These are phyloP conservation scores for Arachis stenosperma DNA, from an alignment of 306 rosid species.

Conservation along the genomic window DNA sequence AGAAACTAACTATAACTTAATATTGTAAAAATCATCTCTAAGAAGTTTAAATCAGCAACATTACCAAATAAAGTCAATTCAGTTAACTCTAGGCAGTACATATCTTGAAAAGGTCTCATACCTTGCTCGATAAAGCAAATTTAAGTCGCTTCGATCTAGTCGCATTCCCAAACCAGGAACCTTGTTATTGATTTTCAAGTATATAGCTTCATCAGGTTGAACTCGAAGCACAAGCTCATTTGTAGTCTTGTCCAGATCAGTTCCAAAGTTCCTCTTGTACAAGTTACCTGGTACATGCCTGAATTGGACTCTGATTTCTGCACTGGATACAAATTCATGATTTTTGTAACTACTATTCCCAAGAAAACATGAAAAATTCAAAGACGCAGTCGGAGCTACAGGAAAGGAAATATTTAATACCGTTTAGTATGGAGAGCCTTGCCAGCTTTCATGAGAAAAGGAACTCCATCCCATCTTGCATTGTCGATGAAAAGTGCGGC, in stretches of 20 bases:
- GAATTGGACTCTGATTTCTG: slow-evolving; percentile 98
- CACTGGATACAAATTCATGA: slow-evolving; percentile 59
- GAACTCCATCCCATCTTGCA: slow-evolving; percentile 99
- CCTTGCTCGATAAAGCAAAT: slow-evolving; percentile 88
- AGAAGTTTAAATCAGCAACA: not conserved
- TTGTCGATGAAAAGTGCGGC: slow-evolving; percentile 89
- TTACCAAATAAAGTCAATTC: slow-evolving; percentile 6
- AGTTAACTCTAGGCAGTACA: slow-evolving; percentile 24
- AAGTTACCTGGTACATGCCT: slow-evolving; percentile 96
- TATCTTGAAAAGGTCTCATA: slow-evolving; percentile 35
- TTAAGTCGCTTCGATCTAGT: slow-evolving; percentile 88
- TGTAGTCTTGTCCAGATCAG: slow-evolving; percentile 88
- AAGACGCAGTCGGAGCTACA: not conserved
- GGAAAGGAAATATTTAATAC: slow-evolving; percentile 43
- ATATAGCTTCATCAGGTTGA: slow-evolving; percentile 97
- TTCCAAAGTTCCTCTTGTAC: slow-evolving; percentile 85
- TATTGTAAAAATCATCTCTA: not conserved
- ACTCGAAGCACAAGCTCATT: slow-evolving; percentile 97
- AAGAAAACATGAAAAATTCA: slow-evolving; percentile 18
- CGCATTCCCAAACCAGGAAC: slow-evolving; percentile 98
- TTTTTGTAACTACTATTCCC: slow-evolving; percentile 29
- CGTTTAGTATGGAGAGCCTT: slow-evolving; percentile 92
- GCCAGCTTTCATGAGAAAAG: slow-evolving; percentile 97
- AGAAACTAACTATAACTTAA: not conserved
- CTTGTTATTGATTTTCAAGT: slow-evolving; percentile 95